Evolutionary conservation across 345 rosid genomes (phyloP), one percentile per base, ranked within the genome.

Genomic region (Arabidopsis suecica): DNA sequence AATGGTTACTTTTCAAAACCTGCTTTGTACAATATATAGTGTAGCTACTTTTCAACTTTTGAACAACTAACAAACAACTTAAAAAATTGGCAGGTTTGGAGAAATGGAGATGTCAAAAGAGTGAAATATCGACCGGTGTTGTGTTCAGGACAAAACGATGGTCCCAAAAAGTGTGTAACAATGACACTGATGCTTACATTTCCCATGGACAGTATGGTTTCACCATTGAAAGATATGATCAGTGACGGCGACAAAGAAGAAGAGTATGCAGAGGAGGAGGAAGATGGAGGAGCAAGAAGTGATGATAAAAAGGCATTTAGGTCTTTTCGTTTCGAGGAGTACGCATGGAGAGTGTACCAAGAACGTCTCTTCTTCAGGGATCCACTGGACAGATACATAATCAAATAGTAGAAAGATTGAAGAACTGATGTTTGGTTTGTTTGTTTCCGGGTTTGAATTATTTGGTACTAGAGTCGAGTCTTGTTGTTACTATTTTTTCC

Each of bases 321-420:
- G 18, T 83, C 91, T 5, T 88, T 93, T 76, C 10, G 77, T 33
- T 90, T 93, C 28, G 90, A 93, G 76, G 95, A 86, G 41, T 93
- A 93, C 68, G 96, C 98, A 9, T 86, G 98, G 96, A 84, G 87
- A 82, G 88, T 84, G 13, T 88, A 87, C 72, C 85, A 83, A 58
- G 88, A 86, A 30, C 88, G 89, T 49, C 80, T 84, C n/a, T 82
- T 79, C 64, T 74, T 83, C 76, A 88, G 84, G 71, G 96, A 90
- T 69, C 93, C 96, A 41, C 90, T 90, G 22, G 86, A 87, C 61
- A 79, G 81, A 81, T 88, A 85, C 74, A 84, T 82, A 48, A 73
- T 79, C 42, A 76, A 76, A 36, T 50, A 20, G 49, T 58, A 50
- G 32, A 53, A 60, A 49, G 18, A 22, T 30, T 62, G 38, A 25